Evolutionary conservation across 345 rosid species (phyloP).

Genomic region (Citrus trifoliata): DNA sequence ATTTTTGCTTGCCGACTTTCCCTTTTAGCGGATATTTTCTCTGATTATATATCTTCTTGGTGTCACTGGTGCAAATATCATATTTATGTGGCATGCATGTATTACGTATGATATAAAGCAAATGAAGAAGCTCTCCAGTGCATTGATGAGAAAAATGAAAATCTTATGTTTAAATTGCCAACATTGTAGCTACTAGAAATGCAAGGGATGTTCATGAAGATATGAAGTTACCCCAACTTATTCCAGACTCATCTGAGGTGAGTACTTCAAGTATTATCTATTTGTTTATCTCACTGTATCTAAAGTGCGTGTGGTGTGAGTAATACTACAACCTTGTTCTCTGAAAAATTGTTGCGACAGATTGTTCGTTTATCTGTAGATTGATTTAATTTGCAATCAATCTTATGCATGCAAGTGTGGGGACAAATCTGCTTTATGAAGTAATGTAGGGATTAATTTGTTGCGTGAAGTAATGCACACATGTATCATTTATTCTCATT

Average conservation of each 20-base stretch:
- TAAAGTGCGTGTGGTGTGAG: not conserved
- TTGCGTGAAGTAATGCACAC: not conserved
- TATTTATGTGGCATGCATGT: not conserved
- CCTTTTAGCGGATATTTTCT: not conserved
- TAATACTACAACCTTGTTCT: not conserved
- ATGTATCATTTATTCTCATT: not conserved
- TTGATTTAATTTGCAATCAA: not conserved
- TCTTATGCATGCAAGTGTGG: not conserved
- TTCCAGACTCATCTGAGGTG: conserved; percentile 64
- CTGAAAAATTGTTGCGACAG: not conserved
- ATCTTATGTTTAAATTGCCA: not conserved
- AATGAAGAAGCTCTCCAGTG: not conserved
- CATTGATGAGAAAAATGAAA: not conserved
- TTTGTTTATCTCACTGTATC: not conserved
- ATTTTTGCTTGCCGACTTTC: not conserved
- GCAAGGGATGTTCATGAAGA: conserved; percentile 29
- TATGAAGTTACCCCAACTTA: conserved; percentile 39
- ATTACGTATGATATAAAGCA: not conserved
- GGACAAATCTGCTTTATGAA: not conserved
- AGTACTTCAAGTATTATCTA: not conserved
- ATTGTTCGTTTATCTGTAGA: not conserved
- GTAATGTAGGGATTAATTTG: not conserved
- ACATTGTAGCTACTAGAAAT: conserved; percentile 23
- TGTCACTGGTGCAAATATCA: not conserved
- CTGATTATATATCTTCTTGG: not conserved